Evolutionary conservation across 139 green algal genomes (phyloP), one percentile per base, ranked within the genome.

Genomic region (Chlamydomonas asymmetrica): DNA sequence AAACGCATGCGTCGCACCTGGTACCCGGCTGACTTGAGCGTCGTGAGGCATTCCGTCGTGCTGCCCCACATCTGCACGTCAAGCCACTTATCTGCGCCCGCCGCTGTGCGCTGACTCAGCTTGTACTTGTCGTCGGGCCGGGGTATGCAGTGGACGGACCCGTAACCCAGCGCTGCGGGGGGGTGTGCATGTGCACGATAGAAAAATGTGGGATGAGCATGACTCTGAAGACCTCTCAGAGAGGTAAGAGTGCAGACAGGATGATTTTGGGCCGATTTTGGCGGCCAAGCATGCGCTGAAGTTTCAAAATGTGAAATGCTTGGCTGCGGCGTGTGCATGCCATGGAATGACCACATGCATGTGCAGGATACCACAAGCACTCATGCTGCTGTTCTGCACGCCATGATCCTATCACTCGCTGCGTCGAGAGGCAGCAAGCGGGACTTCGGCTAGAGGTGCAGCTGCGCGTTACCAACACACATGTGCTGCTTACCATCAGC

Each of bases 1-100:
- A n/a, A n/a, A n/a, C n/a, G n/a, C n/a, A n/a, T n/a, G n/a, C n/a
- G n/a, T n/a, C n/a, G n/a, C 10, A 89, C 72, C 56, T 93, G 87
- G 73, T 87, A 95, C 7, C 92, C 92, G 10, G 79, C 73, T 13
- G 57, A 70, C 72, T 93, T 93, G 4, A 89, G 54, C 16, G 69
- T 45, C 2, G 37, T 16, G 4, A 94, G 45, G 76, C 88, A 93
- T 0, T 87, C 79, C 4, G 38, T 0, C 3, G 89, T 84, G 60
- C 16, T 70, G 45, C 85, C 50, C 77, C 83, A 92, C 23, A 88
- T 41, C 43, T 76, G 68, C 25, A 93, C 74, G 66, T 96, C 85
- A 71, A 97, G 78, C 92, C 92, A 97, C 82, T 96, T 95, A 34
- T 97, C 91, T 0, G 89, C 84, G 3, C 91, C 91, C 8, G 81